Evolutionary conservation across 169 alveolate genomes (phyloP).

Genomic region (Eimeria praecox): DNA sequence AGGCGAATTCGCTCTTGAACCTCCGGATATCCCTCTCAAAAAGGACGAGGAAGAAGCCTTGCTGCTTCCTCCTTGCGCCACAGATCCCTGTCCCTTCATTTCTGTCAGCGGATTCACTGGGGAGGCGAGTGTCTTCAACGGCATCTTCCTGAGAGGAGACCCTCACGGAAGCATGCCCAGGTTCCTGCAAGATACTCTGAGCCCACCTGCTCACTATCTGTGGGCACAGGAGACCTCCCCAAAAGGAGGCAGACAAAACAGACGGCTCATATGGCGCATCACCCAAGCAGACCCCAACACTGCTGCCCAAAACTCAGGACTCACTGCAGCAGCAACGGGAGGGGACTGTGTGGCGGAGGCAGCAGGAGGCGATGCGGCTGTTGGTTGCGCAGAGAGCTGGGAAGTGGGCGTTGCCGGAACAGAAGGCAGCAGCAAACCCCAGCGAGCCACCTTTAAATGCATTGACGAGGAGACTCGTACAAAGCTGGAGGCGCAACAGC

Average conservation of each 20-base stretch:
- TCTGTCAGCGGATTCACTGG: conserved; percentile 74
- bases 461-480: conserved; percentile 48
- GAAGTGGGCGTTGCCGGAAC: conserved; percentile 62
- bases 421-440: conserved; percentile 36
- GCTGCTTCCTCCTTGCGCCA: conserved; percentile 72
- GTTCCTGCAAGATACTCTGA: conserved; percentile 66
- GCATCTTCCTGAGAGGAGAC: conserved; percentile 72
- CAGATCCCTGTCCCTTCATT: conserved; percentile 79
- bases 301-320: conserved; percentile 48
- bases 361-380: conserved; percentile 57
- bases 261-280: conserved; percentile 50
- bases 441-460: conserved; percentile 36
- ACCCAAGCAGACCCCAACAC: conserved; percentile 71
- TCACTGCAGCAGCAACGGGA: conserved; percentile 69
- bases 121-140: conserved; percentile 51
- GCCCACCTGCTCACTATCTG: conserved; percentile 55
- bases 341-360: conserved; percentile 58
- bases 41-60: conserved; percentile 67
- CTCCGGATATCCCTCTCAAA: conserved; percentile 21
- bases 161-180: conserved; percentile 69
- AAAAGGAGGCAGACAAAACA: neutral
- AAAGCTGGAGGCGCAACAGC: conserved; percentile 55
- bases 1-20: conserved; percentile 37
- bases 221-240: conserved; percentile 69
- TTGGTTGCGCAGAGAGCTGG: conserved; percentile 76